phyloP scores from a whole-genome alignment of 306 rosid genomes.

The Delonix regia region DNA sequence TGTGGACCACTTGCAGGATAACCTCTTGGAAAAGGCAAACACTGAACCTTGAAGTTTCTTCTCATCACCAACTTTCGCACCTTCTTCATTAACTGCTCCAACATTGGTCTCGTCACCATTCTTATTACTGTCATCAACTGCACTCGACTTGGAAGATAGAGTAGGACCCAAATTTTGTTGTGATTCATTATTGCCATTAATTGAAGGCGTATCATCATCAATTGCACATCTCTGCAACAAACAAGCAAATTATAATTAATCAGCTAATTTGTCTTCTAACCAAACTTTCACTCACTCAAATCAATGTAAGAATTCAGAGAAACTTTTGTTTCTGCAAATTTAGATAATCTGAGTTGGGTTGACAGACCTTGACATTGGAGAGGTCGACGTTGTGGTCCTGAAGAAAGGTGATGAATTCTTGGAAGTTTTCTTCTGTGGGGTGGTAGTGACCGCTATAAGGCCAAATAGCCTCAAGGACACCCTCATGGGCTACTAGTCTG shows the following conservation, averaged over 20 bases:
- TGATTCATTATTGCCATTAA: constrained; percentile 33
- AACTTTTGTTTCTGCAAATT: too few species aligned
- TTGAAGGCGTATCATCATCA: constrained; percentile 75
- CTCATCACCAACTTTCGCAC: constrained; percentile 28
- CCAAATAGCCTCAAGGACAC: constrained; percentile 94
- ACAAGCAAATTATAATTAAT: constrained; percentile 1
- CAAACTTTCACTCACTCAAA: too few species aligned
- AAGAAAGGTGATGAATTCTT: constrained; percentile 81
- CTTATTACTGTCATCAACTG: neutral
- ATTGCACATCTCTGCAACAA: constrained; percentile 65
- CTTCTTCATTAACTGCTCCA: constrained; percentile 31
- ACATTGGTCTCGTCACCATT: constrained; percentile 13
- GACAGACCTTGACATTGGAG: constrained; percentile 76
- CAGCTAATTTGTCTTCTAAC: neutral
- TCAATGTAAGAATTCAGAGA: too few species aligned
- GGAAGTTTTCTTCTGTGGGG: constrained; percentile 95
- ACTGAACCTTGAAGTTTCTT: constrained; percentile 35
- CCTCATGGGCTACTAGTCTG: constrained; percentile 76
- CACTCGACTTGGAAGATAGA: constrained; percentile 24
- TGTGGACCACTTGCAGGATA: constrained; percentile 85
- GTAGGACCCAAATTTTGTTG: constrained; percentile 37
- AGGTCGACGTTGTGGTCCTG: constrained; percentile 79
- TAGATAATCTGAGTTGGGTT: neutral
- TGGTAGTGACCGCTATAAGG: constrained; percentile 98
- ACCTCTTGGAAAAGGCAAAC: constrained; percentile 52